These are phyloP conservation scores for Candida pini DNA, from an alignment of 805 yeast genomes.

Conservation along the genomic window DNA sequence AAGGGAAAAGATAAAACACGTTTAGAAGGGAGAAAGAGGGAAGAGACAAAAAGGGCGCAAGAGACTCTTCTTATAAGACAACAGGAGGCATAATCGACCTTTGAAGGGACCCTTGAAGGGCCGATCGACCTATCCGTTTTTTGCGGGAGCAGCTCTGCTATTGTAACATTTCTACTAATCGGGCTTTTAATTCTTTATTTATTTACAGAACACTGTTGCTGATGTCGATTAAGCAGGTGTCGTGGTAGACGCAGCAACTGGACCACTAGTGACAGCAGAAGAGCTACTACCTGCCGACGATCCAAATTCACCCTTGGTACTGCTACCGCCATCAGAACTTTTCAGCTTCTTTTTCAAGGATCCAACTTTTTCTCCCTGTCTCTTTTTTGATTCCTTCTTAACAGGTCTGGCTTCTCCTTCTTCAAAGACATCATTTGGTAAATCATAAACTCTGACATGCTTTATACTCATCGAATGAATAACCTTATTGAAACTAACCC, in stretches of 20 bases:
- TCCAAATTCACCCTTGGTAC: slow-evolving; percentile 4
- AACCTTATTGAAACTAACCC: slow-evolving; percentile 61
- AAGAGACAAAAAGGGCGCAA: too few species aligned
- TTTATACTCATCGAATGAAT: slow-evolving; percentile 58
- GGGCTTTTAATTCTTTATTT: too few species aligned
- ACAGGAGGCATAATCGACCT: too few species aligned
- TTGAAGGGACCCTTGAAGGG: too few species aligned
- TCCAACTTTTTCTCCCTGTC: slow-evolving; percentile 36
- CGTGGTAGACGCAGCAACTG: slow-evolving; percentile 2
- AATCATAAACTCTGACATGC: slow-evolving; percentile 69
- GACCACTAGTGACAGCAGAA: slow-evolving; percentile 5
- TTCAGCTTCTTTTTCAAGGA: slow-evolving; percentile 29
- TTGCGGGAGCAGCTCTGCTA: too few species aligned
- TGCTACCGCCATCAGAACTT: slow-evolving; percentile 9
- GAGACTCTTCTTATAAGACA: too few species aligned
- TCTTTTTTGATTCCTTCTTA: slow-evolving; percentile 48
- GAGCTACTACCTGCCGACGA: slow-evolving; percentile 3
- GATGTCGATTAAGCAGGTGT: too few species aligned
- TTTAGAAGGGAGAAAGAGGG: background rate
- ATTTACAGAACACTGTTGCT: too few species aligned
- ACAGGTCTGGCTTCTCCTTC: slow-evolving; percentile 76
- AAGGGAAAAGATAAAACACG: background rate
- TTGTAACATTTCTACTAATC: too few species aligned
- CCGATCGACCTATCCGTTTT: too few species aligned
- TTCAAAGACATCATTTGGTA: slow-evolving; percentile 78